Percentiles rank a stretch among this genome's conserved stretches.
phyloP scores from a whole-genome alignment of 2,329 filamentous ascomycete genomes.

The Exutisphaerella laricina region DNA sequence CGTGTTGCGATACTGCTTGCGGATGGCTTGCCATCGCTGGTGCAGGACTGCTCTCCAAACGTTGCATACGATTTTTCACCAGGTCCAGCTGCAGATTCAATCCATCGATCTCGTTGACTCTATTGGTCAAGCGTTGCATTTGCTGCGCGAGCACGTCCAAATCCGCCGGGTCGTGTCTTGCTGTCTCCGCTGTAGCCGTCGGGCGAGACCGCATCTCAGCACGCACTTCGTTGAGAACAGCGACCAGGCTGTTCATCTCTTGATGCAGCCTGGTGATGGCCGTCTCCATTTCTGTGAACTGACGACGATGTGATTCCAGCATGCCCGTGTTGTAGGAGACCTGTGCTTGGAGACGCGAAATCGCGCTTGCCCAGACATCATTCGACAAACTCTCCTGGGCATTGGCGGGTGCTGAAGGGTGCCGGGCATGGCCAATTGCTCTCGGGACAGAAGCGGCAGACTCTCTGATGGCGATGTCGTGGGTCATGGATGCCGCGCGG shows the following conservation, averaged over 20 bases:
- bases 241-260: slow-evolving; percentile 35
- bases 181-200: slow-evolving; percentile 11
- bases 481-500: slow-evolving; percentile 17
- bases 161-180: slow-evolving; percentile 31
- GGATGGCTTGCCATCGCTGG: slow-evolving; percentile 8
- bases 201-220: slow-evolving; percentile 33
- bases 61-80: slow-evolving; percentile 43
- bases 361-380: slow-evolving; percentile 36
- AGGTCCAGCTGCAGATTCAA: slow-evolving; percentile 45
- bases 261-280: slow-evolving; percentile 37
- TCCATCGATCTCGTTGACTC: slow-evolving; percentile 43
- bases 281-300: slow-evolving; percentile 39
- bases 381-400: slow-evolving; percentile 16
- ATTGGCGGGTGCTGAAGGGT: slow-evolving; percentile 7
- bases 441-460: slow-evolving; percentile 12
- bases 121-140: slow-evolving; percentile 35
- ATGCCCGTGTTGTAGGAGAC: slow-evolving; percentile 42
- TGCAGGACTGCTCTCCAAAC: slow-evolving; percentile 26
- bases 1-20: slow-evolving; percentile 9
- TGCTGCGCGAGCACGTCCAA: slow-evolving; percentile 43
- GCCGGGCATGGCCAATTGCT: slow-evolving; percentile 13
- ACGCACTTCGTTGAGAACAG: slow-evolving; percentile 34
- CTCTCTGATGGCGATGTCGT: slow-evolving; percentile 25
- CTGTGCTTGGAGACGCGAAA: slow-evolving; percentile 45
- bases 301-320: slow-evolving; percentile 37